Evolutionary conservation across 164 flowering plant genomes (phyloP), one percentile per base, ranked within the genome.

Genomic region (Liriodendron chinense): DNA sequence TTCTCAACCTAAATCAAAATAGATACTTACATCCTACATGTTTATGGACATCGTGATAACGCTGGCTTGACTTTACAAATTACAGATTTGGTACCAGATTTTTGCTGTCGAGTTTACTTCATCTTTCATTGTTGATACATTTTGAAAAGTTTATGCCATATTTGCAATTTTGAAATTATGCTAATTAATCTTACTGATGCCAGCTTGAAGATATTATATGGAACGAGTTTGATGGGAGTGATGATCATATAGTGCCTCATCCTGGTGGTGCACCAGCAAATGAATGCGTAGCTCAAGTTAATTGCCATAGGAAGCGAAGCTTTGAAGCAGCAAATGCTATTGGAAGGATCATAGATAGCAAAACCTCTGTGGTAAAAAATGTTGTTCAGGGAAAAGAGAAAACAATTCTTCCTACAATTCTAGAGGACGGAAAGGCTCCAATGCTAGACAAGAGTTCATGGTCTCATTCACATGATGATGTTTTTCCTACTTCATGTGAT

Each of bases 161-260:
- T 66, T 34, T 34, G 43, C 43, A 34, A 34, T 34, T 2, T 34
- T 3, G 43, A 34, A 34, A 34, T 34, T 34, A 34, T 34, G 43
- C 43, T 34, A 34, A 34, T 34, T 49, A 24, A 20, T 50, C 14
- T 47, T 74, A 65, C 7, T 68, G 13, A n/a, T 82, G 78, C 47
- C 94, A 94, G 97, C 82, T 92, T 71, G 89, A 85, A 80, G 93
- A 85, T 81, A 84, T 83, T 76, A 78, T 82, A n/a, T 89, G 96
- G 96, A 89, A 86, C 72, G 92, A 85, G 70, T 78, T 90, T 80
- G 79, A 81, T 73, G 89, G 65, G 57, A 84, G 78, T 81, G 93
- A 84, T 74, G 94, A 92, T 78, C 94, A 89, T 86, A 88, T 91
- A 78, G 98, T 94, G 63, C 95, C 93, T 76, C 86, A 83, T 73